Percentiles rank a stretch among this genome's conserved stretches.
phyloP scores from a whole-genome alignment of 306 rosid species.

The Argentina anserina region DNA sequence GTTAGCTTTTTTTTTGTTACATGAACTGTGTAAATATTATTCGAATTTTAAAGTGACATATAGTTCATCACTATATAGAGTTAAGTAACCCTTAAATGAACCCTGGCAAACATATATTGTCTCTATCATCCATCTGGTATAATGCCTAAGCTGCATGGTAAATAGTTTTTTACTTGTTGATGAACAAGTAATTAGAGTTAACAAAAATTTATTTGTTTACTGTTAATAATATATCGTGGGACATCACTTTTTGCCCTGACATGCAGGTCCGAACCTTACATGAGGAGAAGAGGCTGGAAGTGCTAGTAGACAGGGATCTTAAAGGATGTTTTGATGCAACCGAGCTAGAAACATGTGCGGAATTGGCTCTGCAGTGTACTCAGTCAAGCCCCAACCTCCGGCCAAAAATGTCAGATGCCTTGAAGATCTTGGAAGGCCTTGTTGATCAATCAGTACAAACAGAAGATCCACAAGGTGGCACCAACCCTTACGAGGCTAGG shows the following conservation, averaged over 20 bases:
- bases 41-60: neutral
- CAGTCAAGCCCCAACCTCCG: constrained; percentile 75
- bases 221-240: neutral
- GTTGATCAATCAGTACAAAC: constrained; percentile 48
- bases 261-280: constrained; percentile 72
- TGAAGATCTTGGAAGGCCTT: constrained; percentile 74
- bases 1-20: neutral
- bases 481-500: constrained; percentile 49
- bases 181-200: too few relatives aligned
- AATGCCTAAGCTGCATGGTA: neutral
- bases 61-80: neutral
- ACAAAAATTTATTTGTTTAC: neutral
- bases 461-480: constrained; percentile 59
- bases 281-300: constrained; percentile 69
- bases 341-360: constrained; percentile 65
- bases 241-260: neutral
- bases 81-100: neutral
- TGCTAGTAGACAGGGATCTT: constrained; percentile 72
- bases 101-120: neutral
- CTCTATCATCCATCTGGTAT: neutral
- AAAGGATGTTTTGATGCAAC: constrained; percentile 73
- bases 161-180: neutral
- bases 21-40: neutral
- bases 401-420: constrained; percentile 78
- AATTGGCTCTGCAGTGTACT: constrained; percentile 72